phyloP scores from a whole-genome alignment of 805 yeast genomes.

The Kodamaea kaohsiungensis region DNA sequence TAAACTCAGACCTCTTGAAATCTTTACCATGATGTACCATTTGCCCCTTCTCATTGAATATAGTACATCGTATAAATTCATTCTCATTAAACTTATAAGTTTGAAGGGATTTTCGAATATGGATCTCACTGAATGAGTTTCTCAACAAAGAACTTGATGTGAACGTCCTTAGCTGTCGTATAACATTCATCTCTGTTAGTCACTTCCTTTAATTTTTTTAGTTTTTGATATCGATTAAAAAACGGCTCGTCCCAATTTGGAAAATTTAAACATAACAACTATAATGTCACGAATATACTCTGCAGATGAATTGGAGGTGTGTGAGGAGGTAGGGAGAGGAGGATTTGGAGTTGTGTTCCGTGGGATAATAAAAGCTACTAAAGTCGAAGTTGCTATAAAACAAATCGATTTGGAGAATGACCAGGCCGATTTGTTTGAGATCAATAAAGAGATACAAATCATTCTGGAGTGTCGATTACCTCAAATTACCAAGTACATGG shows the following conservation, averaged over 20 bases:
- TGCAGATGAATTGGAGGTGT: constrained; percentile 42
- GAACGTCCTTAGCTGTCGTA: not conserved
- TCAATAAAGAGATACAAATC: constrained; percentile 69
- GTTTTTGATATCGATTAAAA: not conserved
- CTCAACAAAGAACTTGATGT: not conserved
- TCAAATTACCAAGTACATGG: constrained; percentile 67
- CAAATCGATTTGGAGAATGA: constrained; percentile 76
- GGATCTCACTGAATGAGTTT: constrained; percentile 1
- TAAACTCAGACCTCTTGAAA: constrained; percentile 41
- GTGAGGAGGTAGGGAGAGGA: constrained; percentile 68
- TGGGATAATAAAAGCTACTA: constrained; percentile 50
- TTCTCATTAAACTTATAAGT: constrained; percentile 17
- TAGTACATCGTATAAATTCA: constrained; percentile 47
- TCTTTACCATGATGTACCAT: constrained; percentile 48
- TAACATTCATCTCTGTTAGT: not conserved
- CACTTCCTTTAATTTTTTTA: not conserved
- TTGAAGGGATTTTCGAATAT: constrained; percentile 2
- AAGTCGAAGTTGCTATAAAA: constrained; percentile 55
- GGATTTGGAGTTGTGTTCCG: constrained; percentile 77
- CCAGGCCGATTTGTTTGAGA: constrained; percentile 61
- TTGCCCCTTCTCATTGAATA: constrained; percentile 48
- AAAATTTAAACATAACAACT: constrained; percentile 1
- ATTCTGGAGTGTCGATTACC: constrained; percentile 64
- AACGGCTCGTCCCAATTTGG: not conserved
- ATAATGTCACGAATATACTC: constrained; percentile 16